A percentile compares a stretch with the other conserved stretches of the same genome.
Evolutionary conservation across 306 rosid species (phyloP).

Genomic region (Pueraria montana): DNA sequence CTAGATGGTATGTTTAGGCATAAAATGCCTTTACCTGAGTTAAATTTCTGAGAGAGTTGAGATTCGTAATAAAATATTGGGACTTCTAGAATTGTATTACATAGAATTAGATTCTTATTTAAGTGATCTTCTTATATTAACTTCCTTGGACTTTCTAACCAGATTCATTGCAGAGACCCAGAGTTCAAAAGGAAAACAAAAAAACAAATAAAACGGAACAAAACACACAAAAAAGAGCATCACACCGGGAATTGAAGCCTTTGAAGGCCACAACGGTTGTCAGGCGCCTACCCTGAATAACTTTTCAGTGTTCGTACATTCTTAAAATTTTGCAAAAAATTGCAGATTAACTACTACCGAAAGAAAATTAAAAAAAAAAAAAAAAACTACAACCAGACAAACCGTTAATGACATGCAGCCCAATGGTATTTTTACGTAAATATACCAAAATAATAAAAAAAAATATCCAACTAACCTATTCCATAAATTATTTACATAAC

Average conservation of each 20-base stretch:
- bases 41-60: neutral
- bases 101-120: neutral
- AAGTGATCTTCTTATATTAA: neutral
- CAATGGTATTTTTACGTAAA: too few species aligned
- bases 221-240: neutral
- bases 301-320: neutral
- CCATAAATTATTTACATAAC: too few species aligned
- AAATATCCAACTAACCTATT: too few species aligned
- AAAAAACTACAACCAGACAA: too few species aligned
- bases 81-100: neutral
- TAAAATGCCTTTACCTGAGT: neutral
- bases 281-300: neutral
- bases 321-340: neutral
- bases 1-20: neutral
- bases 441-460: too few species aligned
- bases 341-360: neutral
- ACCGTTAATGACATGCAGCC: too few species aligned
- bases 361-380: too few species aligned
- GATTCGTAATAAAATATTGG: neutral
- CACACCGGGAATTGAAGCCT: neutral
- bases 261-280: neutral
- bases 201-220: neutral
- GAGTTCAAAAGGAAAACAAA: neutral
- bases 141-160: neutral
- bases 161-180: neutral